Evolutionary conservation across 2,329 filamentous ascomycete species (phyloP), one percentile per base, ranked within the genome.

Genomic region (Emericellopsis cladophorae): DNA sequence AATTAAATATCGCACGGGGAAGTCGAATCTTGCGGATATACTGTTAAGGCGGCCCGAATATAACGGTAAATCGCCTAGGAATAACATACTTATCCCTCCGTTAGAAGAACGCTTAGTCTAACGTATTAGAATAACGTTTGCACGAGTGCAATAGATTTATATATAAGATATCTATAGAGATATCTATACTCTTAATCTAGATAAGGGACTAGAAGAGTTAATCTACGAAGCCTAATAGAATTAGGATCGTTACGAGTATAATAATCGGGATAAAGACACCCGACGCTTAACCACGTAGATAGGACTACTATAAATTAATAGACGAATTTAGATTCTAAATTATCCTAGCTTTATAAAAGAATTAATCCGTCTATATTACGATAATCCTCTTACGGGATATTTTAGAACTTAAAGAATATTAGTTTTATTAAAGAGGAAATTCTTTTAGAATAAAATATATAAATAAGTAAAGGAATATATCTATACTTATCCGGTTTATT

Each of bases 121-220:
- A 40, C 9, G 26, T 14, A 22, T 36, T 36, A 6, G 8, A 21
- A 5, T 21, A 21, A 21, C 6, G 29, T 7, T 31, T 15, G 9
- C 37, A 12, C 29, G 29, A 33, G 32, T 38, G 26, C 36, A 24
- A 36, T 9, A 10, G 8, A 5, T 11, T 34, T n/a, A 22, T 26
- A 12, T 18, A 18, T 35, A 32, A 29, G n/a, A 5, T 21, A 18
- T 18, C 16, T 37, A 18, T 29, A 21, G 47, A 48, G 42, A 49
- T 39, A 39, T 48, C 2, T 42, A 48, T 41, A 41, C 42, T 15
- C 40, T 49, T 9, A 18, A 50, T 46, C 37, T 40, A 47, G 2
- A 5, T 37, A 37, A 48, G 31, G 23, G 49, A 41, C 31, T 52
- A 11, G 24, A 52, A 43, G 7, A n/a, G 4, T 14, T n/a, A 23